Evolutionary conservation across 345 rosid species (phyloP).

Genomic region (Aquilaria yunnanensis): DNA sequence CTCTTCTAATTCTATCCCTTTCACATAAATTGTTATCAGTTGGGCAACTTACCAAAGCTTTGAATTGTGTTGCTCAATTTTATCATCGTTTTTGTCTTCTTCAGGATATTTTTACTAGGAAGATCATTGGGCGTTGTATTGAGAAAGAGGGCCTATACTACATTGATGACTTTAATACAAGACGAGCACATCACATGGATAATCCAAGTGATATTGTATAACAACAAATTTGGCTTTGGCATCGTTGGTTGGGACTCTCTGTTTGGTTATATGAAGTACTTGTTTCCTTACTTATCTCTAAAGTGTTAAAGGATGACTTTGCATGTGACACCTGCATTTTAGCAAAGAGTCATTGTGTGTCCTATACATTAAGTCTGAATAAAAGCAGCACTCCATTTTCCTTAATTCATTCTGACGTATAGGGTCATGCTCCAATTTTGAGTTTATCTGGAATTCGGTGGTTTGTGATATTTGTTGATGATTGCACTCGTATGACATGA

Average conservation of each 20-base stretch:
- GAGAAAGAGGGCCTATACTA: too few relatives aligned
- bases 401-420: constrained; percentile 4
- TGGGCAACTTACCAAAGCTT: neutral
- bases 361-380: neutral
- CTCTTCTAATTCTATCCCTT: neutral
- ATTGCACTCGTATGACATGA: constrained; percentile 1
- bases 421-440: neutral
- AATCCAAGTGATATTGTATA: neutral
- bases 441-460: neutral
- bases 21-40: neutral
- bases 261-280: too few relatives aligned
- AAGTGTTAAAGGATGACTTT: neutral
- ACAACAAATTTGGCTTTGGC: neutral
- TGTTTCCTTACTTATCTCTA: neutral
- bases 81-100: neutral
- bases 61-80: neutral
- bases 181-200: neutral
- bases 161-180: too few relatives aligned
- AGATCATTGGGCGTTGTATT: too few relatives aligned
- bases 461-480: constrained; percentile 5
- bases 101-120: too few relatives aligned
- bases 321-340: neutral
- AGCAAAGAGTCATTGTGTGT: neutral
- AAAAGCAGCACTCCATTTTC: neutral
- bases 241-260: neutral